Percentiles rank a stretch among this genome's conserved stretches.
These are phyloP conservation scores for Acer negundo DNA, from an alignment of 345 rosid species.

Conservation along the genomic window DNA sequence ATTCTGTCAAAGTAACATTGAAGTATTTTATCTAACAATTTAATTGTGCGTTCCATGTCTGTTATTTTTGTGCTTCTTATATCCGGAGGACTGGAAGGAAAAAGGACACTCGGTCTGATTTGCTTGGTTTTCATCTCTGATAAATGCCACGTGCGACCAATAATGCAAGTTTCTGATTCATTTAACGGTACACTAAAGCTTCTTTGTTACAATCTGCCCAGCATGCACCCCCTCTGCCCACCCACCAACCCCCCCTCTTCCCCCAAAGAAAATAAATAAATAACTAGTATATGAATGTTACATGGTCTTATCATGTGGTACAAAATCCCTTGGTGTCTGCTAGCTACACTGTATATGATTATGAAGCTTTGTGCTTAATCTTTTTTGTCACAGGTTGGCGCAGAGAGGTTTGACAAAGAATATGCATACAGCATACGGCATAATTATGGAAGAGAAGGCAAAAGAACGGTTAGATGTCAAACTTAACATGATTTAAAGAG, in stretches of 20 bases:
- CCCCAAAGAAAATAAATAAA: neutral
- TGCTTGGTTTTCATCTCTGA: constrained; percentile 1
- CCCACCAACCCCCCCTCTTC: neutral
- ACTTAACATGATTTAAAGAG: constrained; percentile 1
- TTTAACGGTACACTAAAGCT: constrained; percentile 8
- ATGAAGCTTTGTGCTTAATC: neutral
- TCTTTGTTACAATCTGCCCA: neutral
- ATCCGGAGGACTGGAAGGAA: neutral
- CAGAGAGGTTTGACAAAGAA: constrained; percentile 91
- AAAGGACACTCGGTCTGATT: neutral
- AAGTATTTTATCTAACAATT: neutral
- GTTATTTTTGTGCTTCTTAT: neutral
- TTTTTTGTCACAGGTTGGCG: constrained; percentile 59
- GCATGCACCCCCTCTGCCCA: neutral
- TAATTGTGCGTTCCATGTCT: neutral
- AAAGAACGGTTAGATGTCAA: constrained; percentile 69
- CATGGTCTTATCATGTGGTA: neutral
- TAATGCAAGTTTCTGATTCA: constrained; percentile 3
- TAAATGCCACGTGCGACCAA: neutral
- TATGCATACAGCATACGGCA: constrained; percentile 89
- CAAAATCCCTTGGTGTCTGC: constrained; percentile 7
- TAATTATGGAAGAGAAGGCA: constrained; percentile 93
- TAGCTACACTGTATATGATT: neutral
- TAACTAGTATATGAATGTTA: neutral
- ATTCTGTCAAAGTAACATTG: neutral